Percentiles rank a stretch among this genome's conserved stretches.
These are phyloP conservation scores for Petunia secreta DNA, from an alignment of 257 asterid genomes.

Conservation along the genomic window DNA sequence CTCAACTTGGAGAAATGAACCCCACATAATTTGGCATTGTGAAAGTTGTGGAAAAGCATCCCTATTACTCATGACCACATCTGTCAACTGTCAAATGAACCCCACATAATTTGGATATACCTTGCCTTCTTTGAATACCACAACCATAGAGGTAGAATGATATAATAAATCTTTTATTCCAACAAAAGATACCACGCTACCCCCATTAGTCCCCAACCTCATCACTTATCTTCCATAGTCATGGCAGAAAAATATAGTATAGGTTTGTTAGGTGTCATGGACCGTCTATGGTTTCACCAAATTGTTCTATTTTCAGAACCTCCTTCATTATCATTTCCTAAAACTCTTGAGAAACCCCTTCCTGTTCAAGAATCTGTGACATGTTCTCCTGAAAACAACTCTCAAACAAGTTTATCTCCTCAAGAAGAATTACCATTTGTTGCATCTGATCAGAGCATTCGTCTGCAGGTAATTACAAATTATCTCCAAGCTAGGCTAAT, in stretches of 20 bases:
- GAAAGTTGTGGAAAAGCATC: constrained; percentile 36
- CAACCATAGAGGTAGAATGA: background rate
- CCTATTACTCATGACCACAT: constrained; percentile 44
- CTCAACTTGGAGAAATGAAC: background rate
- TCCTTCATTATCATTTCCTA: background rate
- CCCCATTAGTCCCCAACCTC: constrained; percentile 16
- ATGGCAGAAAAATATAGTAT: constrained; percentile 48
- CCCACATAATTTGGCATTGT: constrained; percentile 30
- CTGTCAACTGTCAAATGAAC: constrained; percentile 36
- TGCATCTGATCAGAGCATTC: background rate
- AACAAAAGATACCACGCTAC: background rate
- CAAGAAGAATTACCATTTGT: constrained; percentile 29
- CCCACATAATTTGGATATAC: constrained; percentile 20
- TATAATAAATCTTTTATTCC: constrained; percentile 6
- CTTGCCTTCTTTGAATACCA: constrained; percentile 20
- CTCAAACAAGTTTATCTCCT: background rate
- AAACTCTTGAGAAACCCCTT: constrained; percentile 21
- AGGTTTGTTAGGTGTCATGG: constrained; percentile 50
- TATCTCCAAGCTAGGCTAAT: background rate
- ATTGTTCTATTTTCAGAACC: constrained; percentile 41
- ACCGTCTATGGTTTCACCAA: constrained; percentile 62
- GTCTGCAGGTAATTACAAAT: constrained; percentile 37
- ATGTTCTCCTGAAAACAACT: constrained; percentile 15
- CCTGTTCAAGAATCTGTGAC: constrained; percentile 27
- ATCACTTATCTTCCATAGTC: background rate